Evolutionary conservation across 2,329 filamentous ascomycete genomes (phyloP).

Genomic region (Calcarisporium arbuscula): DNA sequence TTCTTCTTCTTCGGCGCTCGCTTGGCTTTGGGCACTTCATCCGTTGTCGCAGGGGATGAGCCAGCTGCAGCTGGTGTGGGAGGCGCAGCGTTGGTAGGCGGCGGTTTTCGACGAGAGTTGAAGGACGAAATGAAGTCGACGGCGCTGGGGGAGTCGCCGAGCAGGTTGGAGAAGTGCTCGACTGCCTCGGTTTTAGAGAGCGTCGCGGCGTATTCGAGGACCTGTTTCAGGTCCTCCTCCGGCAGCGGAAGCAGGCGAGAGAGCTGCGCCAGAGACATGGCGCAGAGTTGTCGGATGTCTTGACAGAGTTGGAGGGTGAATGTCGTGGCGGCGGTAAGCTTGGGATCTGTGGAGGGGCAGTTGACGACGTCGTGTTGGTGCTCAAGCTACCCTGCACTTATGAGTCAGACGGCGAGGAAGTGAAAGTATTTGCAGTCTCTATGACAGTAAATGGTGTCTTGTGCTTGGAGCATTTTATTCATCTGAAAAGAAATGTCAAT

Average conservation of each 20-base stretch:
- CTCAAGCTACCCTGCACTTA: constrained; percentile 1
- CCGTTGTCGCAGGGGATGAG: constrained; percentile 14
- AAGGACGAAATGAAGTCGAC: constrained; percentile 76
- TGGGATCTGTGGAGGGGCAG: background rate
- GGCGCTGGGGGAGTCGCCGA: constrained; percentile 75
- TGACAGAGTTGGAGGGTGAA: too few relatives aligned
- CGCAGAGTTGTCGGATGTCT: too few relatives aligned
- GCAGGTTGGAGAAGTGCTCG: constrained; percentile 78
- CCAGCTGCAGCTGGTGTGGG: constrained; percentile 6
- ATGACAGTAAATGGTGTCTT: too few relatives aligned
- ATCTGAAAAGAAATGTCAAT: too few relatives aligned
- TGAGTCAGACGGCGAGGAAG: constrained; percentile 2
- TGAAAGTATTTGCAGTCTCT: too few relatives aligned
- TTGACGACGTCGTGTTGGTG: too few relatives aligned
- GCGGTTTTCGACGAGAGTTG: constrained; percentile 58
- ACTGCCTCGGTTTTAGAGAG: constrained; percentile 72
- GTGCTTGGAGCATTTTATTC: too few relatives aligned
- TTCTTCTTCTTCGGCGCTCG: constrained; percentile 52
- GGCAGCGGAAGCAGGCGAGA: constrained; percentile 77
- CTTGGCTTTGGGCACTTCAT: constrained; percentile 41
- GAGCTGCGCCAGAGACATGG: constrained; percentile 60
- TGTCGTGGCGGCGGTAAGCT: too few relatives aligned
- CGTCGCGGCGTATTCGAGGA: constrained; percentile 73
- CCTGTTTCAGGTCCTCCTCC: constrained; percentile 74
- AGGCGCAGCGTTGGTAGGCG: constrained; percentile 19